Evolutionary conservation across 164 flowering plant genomes (phyloP), one percentile per base, ranked within the genome.

Genomic region (Chimonanthus salicifolius): DNA sequence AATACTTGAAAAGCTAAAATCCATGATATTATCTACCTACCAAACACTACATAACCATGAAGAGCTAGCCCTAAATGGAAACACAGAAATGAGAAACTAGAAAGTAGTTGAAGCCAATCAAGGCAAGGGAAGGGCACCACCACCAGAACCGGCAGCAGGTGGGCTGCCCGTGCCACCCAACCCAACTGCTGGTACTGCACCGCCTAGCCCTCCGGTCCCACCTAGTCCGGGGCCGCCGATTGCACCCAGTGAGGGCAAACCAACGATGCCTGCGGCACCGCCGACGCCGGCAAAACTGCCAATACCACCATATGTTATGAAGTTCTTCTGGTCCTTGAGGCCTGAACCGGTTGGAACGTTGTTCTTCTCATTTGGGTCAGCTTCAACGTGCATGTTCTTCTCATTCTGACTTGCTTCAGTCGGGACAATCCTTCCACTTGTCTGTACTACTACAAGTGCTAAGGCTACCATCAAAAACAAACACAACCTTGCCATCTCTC

Each of bases 401-500:
- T 46, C 67, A 64, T 33, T 44, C 15, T 45, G 9, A 45, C 69
- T 33, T 18, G 63, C 11, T 3, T 43, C 72, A 33, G 64, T 58
- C 7, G 47, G 62, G 16, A 65, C 68, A 16, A 6, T 65, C 47
- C 68, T 65, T 43, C 47, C 68, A 65, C 48, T 45, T 16, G 48
- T 65, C 47, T 44, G 68, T 8, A 58, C 73, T 5, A 60, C 16
- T 47, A 45, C 58, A 5, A 71, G 48, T 45, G 68, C 68, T 5
- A 69, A 16, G 13, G 69, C 58, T 5, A 67, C 49, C 43, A 66
- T 20, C 8, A 65, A 4, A 10, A 66, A 73, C 60, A 13, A 16
- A 67, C 60, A 54, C 64, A 43, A n/a, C 75, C 47, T 73, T 46
- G 63, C 75, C 75, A 73, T 65, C 70, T 54, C 62, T 73, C 75